phyloP scores from a whole-genome alignment of 345 rosid genomes.

The Linum lewisii region DNA sequence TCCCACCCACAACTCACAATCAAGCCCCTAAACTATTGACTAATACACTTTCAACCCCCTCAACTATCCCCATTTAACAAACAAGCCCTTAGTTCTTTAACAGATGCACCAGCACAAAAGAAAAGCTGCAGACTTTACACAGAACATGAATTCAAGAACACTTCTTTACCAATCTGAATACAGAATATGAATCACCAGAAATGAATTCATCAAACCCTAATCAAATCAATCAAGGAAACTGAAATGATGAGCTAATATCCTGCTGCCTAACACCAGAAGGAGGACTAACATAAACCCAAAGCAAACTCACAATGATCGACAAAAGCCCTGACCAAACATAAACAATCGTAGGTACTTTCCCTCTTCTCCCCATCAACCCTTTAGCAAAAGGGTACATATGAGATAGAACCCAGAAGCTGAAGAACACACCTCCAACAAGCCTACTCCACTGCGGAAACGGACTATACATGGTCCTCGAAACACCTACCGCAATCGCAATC shows the following conservation, averaged over 20 bases:
- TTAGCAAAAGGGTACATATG: slow-evolving; percentile 75
- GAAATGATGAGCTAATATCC: slow-evolving; percentile 27
- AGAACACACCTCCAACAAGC: slow-evolving; percentile 73
- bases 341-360: slow-evolving; percentile 65
- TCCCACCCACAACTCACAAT: too few species aligned
- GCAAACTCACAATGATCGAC: slow-evolving; percentile 52
- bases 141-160: too few species aligned
- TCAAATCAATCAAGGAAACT: slow-evolving; percentile 31
- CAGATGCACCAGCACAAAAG: too few species aligned
- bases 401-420: slow-evolving; percentile 69
- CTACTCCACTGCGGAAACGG: slow-evolving; percentile 69
- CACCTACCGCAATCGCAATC: slow-evolving; percentile 51
- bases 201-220: too few species aligned
- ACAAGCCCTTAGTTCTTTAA: too few species aligned
- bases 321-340: slow-evolving; percentile 72
- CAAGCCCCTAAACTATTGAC: too few species aligned
- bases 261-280: slow-evolving; percentile 31
- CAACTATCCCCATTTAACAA: too few species aligned
- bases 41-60: too few species aligned
- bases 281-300: slow-evolving; percentile 65
- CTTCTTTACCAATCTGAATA: too few species aligned
- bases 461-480: slow-evolving; percentile 55
- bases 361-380: slow-evolving; percentile 80
- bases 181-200: too few species aligned
- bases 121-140: too few species aligned